Evolutionary conservation across 495 filamentous ascomycete genomes (phyloP), one percentile per base, ranked within the genome.

Genomic region (Penicillium arizonense): DNA sequence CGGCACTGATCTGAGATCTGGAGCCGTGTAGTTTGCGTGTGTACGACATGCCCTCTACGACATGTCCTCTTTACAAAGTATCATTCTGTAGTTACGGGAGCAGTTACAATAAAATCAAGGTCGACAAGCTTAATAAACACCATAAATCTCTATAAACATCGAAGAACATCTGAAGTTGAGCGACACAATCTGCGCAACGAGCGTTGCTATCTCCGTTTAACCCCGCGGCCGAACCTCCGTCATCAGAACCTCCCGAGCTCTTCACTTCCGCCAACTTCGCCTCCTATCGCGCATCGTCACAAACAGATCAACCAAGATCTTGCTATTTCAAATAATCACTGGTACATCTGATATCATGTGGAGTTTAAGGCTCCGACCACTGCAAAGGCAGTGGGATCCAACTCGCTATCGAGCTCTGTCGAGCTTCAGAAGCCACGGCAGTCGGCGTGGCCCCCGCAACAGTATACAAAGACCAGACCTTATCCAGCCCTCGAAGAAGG

Each of bases 121-220:
- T 0, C 18, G 0, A 30, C 2, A 30, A 10, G 8, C 28, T 30
- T 7, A 30, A 24, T 24, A 0, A 6, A 24, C 23, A 24, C 23
- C 23, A 4, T 24, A 24, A 24, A 6, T 24, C 5, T 24, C 23
- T 24, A 24, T 24, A 24, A 4, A 24, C 1, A 24, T 24, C 2
- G 9, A 30, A 30, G 28, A 30, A 32, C 32, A 48, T 37, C 4
- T 34, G 45, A 47, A 47, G 12, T 40, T 20, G 9, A 40, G 11
- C 8, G 30, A 36, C 21, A 46, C 5, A 12, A 44, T 28, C 11
- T 44, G 40, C 8, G 36, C 8, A 42, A 13, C 26, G n/a, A 8
- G 14, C n/a, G 23, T 9, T 28, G 47, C 56, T 73, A 73, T 64
- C 67, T 65, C 67, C 70, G 68, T 48, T 68, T 64, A 73, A 62